Conservation (phyloP, 768 basidiomycete species). For the Vararia minispora region DNA sequence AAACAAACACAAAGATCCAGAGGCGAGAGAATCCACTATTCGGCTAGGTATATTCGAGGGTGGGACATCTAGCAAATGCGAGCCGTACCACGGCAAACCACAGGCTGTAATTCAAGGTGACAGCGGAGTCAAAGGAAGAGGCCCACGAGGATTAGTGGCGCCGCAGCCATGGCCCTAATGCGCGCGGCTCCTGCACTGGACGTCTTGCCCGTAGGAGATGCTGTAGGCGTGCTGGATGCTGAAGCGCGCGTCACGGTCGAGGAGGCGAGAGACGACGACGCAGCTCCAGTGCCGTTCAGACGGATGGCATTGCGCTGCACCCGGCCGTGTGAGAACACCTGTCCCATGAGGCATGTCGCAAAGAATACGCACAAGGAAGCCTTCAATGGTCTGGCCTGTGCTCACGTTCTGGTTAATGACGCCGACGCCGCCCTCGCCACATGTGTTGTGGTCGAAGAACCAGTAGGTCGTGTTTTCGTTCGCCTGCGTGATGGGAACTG, state of each 20-base stretch:
- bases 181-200: conserved; percentile 1
- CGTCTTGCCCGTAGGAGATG: too few relatives aligned
- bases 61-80: too few relatives aligned
- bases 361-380: conserved; percentile 31
- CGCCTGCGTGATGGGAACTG: conserved; percentile 30
- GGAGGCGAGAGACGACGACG: conserved; percentile 9
- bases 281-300: conserved; percentile 37
- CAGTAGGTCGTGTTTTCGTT: conserved; percentile 37
- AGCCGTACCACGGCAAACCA: too few relatives aligned
- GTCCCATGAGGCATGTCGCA: not conserved
- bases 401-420: conserved; percentile 44
- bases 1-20: too few relatives aligned
- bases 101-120: too few relatives aligned
- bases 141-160: conserved; percentile 7
- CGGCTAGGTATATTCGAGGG: too few relatives aligned
- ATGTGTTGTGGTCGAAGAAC: conserved; percentile 49
- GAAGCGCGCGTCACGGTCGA: not conserved
- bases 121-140: conserved; percentile 9
- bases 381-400: conserved; percentile 24
- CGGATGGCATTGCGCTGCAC: conserved; percentile 45
- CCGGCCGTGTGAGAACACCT: conserved; percentile 4
- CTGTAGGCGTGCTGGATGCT: conserved; percentile 2
- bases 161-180: conserved; percentile 2
- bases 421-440: conserved; percentile 48
- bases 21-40: too few relatives aligned